Conservation (phyloP, 805 yeast species). For the Kodamaea neixiangensis region DNA sequence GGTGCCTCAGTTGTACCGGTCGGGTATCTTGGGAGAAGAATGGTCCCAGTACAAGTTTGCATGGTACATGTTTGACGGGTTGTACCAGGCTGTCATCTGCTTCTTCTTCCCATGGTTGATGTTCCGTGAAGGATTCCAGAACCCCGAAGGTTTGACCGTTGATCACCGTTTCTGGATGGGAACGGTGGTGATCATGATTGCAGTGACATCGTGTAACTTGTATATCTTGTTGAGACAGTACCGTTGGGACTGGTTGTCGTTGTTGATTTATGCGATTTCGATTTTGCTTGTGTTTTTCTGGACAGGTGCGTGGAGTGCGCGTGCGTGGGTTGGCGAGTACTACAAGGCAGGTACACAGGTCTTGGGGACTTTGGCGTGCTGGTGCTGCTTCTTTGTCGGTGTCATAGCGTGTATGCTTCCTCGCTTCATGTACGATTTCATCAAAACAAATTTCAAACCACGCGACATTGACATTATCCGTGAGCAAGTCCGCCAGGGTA, state of each 20-base stretch:
- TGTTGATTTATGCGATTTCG: conserved; percentile 56
- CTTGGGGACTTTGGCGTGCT: conserved; percentile 60
- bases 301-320: conserved; percentile 79
- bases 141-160: conserved; percentile 54
- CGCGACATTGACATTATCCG: conserved; percentile 72
- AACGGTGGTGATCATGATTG: conserved; percentile 62
- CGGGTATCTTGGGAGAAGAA: conserved; percentile 71
- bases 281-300: conserved; percentile 64
- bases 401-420: conserved; percentile 65
- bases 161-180: conserved; percentile 80
- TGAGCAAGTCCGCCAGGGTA: conserved; percentile 68
- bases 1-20: conserved; percentile 73
- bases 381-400: conserved; percentile 73
- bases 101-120: conserved; percentile 72
- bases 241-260: conserved; percentile 80
- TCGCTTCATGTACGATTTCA: conserved; percentile 60
- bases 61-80: conserved; percentile 75
- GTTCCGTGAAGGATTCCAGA: conserved; percentile 33
- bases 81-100: conserved; percentile 71
- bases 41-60: conserved; percentile 70
- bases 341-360: conserved; percentile 66
- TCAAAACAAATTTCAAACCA: conserved; percentile 56
- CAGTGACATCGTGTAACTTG: conserved; percentile 66
- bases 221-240: conserved; percentile 68
- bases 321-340: conserved; percentile 53